These are phyloP conservation scores for Calonectria naviculata DNA, from an alignment of 2,329 filamentous ascomycete species.

Conservation along the genomic window DNA sequence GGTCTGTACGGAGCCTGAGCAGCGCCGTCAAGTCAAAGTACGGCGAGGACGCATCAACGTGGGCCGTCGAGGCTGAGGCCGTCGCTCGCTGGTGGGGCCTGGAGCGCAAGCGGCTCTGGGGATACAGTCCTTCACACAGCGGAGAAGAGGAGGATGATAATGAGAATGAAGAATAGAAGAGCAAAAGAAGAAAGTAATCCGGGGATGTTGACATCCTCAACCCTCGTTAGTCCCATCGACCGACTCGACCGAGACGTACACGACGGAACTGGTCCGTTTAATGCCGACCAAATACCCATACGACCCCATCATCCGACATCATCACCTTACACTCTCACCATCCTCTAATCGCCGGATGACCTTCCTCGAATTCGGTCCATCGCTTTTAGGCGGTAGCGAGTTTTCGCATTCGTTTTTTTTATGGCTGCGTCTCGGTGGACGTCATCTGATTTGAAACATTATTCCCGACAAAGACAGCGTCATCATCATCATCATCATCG, in stretches of 20 bases:
- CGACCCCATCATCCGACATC: too few relatives aligned
- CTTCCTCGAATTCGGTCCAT: not conserved
- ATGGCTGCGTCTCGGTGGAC: not conserved
- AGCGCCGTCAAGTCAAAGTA: conserved; percentile 29
- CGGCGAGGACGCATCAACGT: conserved; percentile 41
- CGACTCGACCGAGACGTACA: not conserved
- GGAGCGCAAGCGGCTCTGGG: conserved; percentile 39
- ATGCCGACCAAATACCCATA: not conserved
- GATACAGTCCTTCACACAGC: not conserved
- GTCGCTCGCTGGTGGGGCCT: conserved; percentile 38
- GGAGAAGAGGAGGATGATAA: not conserved
- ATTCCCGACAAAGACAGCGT: not conserved
- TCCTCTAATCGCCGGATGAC: not conserved
- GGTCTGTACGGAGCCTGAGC: conserved; percentile 38
- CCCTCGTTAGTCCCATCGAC: not conserved
- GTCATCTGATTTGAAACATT: not conserved
- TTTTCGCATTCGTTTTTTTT: not conserved
- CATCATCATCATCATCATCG: too few relatives aligned
- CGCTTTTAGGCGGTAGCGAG: not conserved
- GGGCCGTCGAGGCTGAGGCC: conserved; percentile 39
- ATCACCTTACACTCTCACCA: not conserved
- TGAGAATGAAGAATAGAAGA: not conserved
- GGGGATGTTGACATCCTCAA: not conserved
- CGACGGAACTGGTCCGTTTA: not conserved
- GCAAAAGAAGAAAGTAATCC: not conserved